phyloP scores from a whole-genome alignment of 495 filamentous ascomycete genomes.

The Penicillium paxilli region DNA sequence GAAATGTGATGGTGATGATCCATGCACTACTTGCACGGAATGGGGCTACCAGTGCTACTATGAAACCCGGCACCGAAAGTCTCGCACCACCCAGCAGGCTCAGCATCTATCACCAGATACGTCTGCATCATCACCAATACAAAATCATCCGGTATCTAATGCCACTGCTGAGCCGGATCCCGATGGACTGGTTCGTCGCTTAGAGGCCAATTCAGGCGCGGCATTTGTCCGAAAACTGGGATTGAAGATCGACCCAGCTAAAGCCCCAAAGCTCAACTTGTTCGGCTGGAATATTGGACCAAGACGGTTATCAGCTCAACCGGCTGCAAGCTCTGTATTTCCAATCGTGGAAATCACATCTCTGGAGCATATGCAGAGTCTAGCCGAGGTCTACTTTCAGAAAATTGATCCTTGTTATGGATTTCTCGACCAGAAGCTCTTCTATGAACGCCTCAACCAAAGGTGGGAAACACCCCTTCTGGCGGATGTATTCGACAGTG shows the following conservation, averaged over 20 bases:
- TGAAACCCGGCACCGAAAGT: slow-evolving; percentile 7
- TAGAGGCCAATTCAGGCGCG: slow-evolving; percentile 51
- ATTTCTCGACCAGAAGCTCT: slow-evolving; percentile 38
- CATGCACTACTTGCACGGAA: slow-evolving; percentile 45
- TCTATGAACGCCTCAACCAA: slow-evolving; percentile 26
- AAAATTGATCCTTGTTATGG: slow-evolving; percentile 50
- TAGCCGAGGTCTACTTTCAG: slow-evolving; percentile 46
- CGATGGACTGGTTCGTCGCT: slow-evolving; percentile 25
- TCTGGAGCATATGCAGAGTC: slow-evolving; percentile 28
- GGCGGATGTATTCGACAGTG: slow-evolving; percentile 35
- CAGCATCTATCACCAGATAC: neutral
- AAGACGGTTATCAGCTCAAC: slow-evolving; percentile 24
- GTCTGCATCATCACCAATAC: neutral
- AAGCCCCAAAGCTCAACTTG: slow-evolving; percentile 49
- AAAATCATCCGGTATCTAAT: neutral
- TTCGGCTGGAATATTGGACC: slow-evolving; percentile 55
- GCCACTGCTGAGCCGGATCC: slow-evolving; percentile 26
- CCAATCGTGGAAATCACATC: slow-evolving; percentile 38
- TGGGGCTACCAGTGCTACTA: slow-evolving; percentile 52
- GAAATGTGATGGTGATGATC: slow-evolving; percentile 46
- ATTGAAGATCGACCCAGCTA: slow-evolving; percentile 46
- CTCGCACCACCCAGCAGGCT: neutral
- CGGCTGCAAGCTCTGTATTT: neutral
- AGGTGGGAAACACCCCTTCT: slow-evolving; percentile 28
- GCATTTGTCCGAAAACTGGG: slow-evolving; percentile 52